Base-by-base conservation (phyloP, 495 filamentous ascomycete genomes). In the Hypomontagnella submonticulosa region DNA sequence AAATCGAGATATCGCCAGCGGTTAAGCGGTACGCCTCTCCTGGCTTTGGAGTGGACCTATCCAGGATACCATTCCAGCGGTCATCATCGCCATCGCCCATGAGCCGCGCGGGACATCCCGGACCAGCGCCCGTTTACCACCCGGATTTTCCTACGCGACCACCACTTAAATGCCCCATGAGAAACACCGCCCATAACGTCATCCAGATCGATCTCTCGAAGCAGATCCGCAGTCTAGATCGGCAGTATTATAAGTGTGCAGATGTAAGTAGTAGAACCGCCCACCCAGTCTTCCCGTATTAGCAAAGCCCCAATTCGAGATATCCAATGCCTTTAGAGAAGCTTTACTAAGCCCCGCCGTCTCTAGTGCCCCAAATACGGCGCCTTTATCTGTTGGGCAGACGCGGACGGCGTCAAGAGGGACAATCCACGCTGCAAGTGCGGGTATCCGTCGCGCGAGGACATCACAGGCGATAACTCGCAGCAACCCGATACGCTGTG, bases 311-410 rank as follows among this genome's bases (percentile, higher is more conserved):
- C n/a, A n/a, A n/a, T n/a, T n/a, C n/a, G n/a, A n/a, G n/a, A n/a
- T n/a, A n/a, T n/a, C n/a, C n/a, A n/a, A n/a, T n/a, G n/a, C n/a
- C n/a, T 27, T 27, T 27, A 27, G 23, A 27, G 23, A 27, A 8
- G 12, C 15, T 1, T 16, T 36, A 40, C 34, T 10, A 48, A 44
- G 40, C 18, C 18, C 2, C 32, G 11, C 37, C 20, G 2, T 30
- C 8, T 36, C 23, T 3, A 48, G 34, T 41, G 19, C 9, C 16
- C 49, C 10, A n/a, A 43, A 30, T 50, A 12, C 34, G 16, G 9
- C 1, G 4, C 18, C 23, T 60, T 66, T 42, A 44, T 59, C 41
- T 68, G 65, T 48, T 68, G 65, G 65, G 65, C 65, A 4, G 65
- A 68, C 43, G 15, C 8, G 4, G 5, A 12, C 0, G 46, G 61